Evolutionary conservation across 257 asterid genomes (phyloP).

Genomic region (Solanum tacnaense): DNA sequence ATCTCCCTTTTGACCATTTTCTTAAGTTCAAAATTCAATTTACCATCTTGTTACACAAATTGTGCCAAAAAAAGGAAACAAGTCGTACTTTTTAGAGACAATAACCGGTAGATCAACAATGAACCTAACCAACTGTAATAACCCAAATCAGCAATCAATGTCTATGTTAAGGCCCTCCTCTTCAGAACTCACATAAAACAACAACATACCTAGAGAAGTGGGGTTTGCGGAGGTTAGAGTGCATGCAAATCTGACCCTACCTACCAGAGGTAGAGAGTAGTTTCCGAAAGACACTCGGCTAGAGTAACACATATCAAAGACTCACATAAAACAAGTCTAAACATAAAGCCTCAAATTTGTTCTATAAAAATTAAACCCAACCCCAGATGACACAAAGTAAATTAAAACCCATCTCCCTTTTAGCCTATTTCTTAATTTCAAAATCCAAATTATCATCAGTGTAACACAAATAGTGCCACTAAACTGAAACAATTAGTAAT

Average conservation of each 20-base stretch:
- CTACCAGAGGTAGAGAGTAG: not conserved
- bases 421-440: not conserved
- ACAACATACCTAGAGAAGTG: not conserved
- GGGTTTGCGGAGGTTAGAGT: not conserved
- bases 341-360: not conserved
- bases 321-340: not conserved
- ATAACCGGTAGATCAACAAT: conserved; percentile 16
- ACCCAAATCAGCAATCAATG: not conserved
- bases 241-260: not conserved
- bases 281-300: not conserved
- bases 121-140: conserved; percentile 54
- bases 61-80: not conserved
- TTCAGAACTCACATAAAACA: not conserved
- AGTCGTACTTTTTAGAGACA: not conserved
- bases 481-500: not conserved
- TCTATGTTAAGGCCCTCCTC: not conserved
- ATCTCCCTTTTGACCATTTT: not conserved
- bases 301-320: not conserved
- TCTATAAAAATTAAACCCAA: not conserved
- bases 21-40: not conserved
- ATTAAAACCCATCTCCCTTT: not conserved
- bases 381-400: not conserved
- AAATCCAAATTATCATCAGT: not conserved
- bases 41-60: not conserved
- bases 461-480: not conserved